phyloP scores from a whole-genome alignment of 306 rosid genomes.

The Calophaca sinica region DNA sequence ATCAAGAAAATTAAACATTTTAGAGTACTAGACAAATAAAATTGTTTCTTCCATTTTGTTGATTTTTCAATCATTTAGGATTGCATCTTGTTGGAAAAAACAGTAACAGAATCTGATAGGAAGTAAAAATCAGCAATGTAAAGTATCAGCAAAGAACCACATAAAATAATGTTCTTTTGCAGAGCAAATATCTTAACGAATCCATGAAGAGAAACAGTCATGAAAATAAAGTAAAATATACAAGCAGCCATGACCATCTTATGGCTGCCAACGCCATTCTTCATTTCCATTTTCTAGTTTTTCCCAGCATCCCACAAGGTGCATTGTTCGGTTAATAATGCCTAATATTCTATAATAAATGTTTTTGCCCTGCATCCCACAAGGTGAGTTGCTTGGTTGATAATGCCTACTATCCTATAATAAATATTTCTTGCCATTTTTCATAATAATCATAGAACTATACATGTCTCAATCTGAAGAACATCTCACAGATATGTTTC shows the following conservation, averaged over 20 bases:
- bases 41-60: background rate
- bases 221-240: background rate
- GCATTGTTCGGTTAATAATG: background rate
- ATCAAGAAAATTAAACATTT: conserved; percentile 24
- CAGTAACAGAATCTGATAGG: background rate
- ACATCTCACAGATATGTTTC: conserved; percentile 26
- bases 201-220: conserved; percentile 7
- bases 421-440: conserved; percentile 6
- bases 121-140: background rate
- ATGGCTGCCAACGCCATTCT: background rate
- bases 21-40: conserved; percentile 9
- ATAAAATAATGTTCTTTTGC: background rate
- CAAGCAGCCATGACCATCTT: background rate
- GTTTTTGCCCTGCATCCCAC: background rate
- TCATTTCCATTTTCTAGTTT: background rate
- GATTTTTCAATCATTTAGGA: conserved; percentile 6
- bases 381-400: background rate
- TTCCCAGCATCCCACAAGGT: conserved; percentile 24
- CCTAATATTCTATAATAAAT: conserved; percentile 17
- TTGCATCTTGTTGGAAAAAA: conserved; percentile 19
- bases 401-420: background rate
- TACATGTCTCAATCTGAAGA: conserved; percentile 34
- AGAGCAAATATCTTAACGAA: background rate
- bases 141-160: conserved; percentile 4
- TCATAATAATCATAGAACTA: conserved; percentile 6